A percentile compares a stretch with the other conserved stretches of the same genome.
Evolutionary conservation across 2,329 filamentous ascomycete species (phyloP).

Genomic region (Lasiodiplodia citricola): DNA sequence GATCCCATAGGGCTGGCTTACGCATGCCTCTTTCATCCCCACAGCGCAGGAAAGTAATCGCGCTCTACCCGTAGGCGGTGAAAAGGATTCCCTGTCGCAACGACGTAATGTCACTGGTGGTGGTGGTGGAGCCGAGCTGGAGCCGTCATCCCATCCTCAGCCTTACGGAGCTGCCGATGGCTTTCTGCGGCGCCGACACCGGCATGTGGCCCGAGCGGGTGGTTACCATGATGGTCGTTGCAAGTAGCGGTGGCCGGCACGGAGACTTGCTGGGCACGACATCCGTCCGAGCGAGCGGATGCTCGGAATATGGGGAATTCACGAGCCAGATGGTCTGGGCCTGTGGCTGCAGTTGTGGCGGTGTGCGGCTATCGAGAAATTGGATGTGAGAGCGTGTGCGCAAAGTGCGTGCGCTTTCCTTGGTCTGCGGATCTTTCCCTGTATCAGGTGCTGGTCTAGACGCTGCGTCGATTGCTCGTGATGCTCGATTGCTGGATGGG

Average conservation of each 20-base stretch:
- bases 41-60: not conserved
- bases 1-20: not conserved
- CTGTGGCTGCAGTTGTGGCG: slow-evolving; percentile 10
- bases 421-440: not conserved
- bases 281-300: not conserved
- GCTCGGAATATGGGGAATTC: slow-evolving; percentile 2
- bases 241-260: slow-evolving; percentile 2
- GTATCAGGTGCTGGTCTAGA: not conserved
- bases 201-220: not conserved
- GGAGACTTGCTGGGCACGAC: not conserved
- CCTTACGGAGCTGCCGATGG: slow-evolving; percentile 8
- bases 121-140: not conserved
- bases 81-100: not conserved
- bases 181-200: not conserved
- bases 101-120: not conserved
- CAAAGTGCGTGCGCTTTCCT: not conserved
- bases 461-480: not conserved
- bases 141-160: not conserved
- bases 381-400: not conserved
- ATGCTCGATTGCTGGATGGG: not conserved
- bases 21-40: not conserved
- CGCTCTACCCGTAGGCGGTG: not conserved
- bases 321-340: not conserved
- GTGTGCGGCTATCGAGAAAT: not conserved
- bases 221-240: not conserved